Conservation (phyloP, 2,329 filamentous ascomycete species). For the Apiospora marii region DNA sequence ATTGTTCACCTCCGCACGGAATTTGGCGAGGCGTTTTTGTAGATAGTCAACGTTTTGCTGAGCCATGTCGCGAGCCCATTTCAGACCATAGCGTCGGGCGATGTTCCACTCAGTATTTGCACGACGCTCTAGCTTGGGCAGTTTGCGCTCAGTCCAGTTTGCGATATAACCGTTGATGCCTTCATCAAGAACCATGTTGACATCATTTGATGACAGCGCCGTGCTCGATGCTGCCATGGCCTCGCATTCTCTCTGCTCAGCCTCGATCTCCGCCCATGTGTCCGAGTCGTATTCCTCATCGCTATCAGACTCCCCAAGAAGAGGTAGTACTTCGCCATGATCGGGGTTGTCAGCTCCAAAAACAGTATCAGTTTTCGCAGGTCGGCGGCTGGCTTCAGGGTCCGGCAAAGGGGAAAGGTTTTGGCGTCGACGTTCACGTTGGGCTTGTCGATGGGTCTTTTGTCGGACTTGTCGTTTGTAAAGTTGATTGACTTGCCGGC, state of each 20-base stretch:
- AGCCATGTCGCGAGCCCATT: slow-evolving; percentile 49
- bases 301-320: slow-evolving; percentile 60
- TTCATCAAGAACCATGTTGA: slow-evolving; percentile 61
- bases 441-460: not conserved
- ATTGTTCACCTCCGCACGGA: slow-evolving; percentile 22
- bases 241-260: slow-evolving; percentile 54
- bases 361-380: slow-evolving; percentile 38
- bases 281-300: slow-evolving; percentile 63
- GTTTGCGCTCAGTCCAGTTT: slow-evolving; percentile 66
- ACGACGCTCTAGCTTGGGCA: slow-evolving; percentile 61
- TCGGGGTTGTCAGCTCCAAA: slow-evolving; percentile 38
- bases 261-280: slow-evolving; percentile 68
- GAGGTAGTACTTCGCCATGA: slow-evolving; percentile 53
- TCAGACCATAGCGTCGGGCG: slow-evolving; percentile 53
- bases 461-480: not conserved
- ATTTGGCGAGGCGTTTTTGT: not conserved
- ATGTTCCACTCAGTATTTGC: slow-evolving; percentile 69
- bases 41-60: not conserved
- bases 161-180: slow-evolving; percentile 58
- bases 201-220: slow-evolving; percentile 53
- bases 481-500: slow-evolving; percentile 1
- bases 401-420: slow-evolving; percentile 31
- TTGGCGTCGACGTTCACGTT: slow-evolving; percentile 36
- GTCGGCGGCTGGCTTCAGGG: slow-evolving; percentile 30
- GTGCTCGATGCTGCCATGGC: slow-evolving; percentile 35